phyloP scores from a whole-genome alignment of 2,329 filamentous ascomycete species.

The Magnaporthiopsis incrustans region DNA sequence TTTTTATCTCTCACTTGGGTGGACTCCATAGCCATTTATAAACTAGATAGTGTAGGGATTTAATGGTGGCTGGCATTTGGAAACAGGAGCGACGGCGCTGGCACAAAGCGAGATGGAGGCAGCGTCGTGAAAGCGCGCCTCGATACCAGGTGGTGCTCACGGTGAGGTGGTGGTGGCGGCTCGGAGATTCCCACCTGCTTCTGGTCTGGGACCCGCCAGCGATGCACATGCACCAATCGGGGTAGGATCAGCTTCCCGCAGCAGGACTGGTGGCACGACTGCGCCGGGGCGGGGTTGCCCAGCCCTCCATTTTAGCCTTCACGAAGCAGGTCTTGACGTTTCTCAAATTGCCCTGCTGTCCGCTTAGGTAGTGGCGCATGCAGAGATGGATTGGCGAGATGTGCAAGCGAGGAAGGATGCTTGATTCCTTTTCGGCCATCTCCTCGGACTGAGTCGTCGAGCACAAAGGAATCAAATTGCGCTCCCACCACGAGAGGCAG shows the following conservation, averaged over 20 bases:
- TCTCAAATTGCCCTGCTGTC: neutral
- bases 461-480: neutral
- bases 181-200: neutral
- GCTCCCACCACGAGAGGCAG: neutral
- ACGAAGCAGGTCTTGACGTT: neutral
- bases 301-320: neutral
- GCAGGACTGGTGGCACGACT: neutral
- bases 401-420: neutral
- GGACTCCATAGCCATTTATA: no score
- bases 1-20: neutral
- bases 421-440: no score
- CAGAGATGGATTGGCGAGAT: neutral
- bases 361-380: no score
- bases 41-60: no score
- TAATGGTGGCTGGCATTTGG: neutral
- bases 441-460: neutral
- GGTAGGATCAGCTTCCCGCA: neutral
- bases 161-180: neutral
- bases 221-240: neutral
- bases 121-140: neutral
- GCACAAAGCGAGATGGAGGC: no score
- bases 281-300: neutral
- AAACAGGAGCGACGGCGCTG: neutral
- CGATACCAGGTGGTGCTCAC: neutral
- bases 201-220: neutral